Evolutionary conservation across 371 early-diverging fungal genomes (phyloP), one percentile per base, ranked within the genome.

Genomic region (Mucor sp.): DNA sequence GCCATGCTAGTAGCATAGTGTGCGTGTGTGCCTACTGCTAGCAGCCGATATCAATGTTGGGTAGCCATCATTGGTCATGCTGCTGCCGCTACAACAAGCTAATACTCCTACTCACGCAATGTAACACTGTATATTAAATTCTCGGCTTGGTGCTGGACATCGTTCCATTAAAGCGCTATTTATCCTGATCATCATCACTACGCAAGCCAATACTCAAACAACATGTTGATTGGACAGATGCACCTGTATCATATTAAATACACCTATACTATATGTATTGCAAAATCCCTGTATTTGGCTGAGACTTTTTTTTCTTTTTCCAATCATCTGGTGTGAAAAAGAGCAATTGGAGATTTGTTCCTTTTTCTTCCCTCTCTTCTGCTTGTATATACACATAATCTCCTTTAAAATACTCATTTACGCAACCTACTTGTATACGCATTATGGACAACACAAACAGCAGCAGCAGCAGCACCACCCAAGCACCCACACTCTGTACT

Each of bases 391-490:
- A 4, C n/a, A n/a, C n/a, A n/a, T n/a, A n/a, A n/a, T n/a, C 48
- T 43, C 50, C 62, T 25, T 55, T 47, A 58, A 27, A 35, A 35
- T 35, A 35, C 37, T 35, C 37, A 35, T 35, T 35, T 35, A 35
- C 37, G 7, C 25, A 48, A 12, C 50, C 8, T 11, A 50, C 25
- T 44, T 44, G 23, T 25, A 50, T 37, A 62, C 47, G 33, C 47
- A 44, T 5, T 11, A 87, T 87, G 87, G 87, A 87, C 74, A 75
- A 84, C 62, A 81, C 86, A 74, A 79, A 81, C 65, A 75, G 37
- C 17, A 64, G 74, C 59, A 65, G 41, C 7, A 32, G 74, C 59
- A 65, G 41, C 7, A 32, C 47, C 21, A 32, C 8, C 68, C 81
- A 85, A 71, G 53, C 75, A 55, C 81, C 84, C 44, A 69, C 77